Percentiles rank a stretch among this genome's conserved stretches.
Conservation (phyloP, 2,329 filamentous ascomycete species). For the Colletotrichum cordylinicola region DNA sequence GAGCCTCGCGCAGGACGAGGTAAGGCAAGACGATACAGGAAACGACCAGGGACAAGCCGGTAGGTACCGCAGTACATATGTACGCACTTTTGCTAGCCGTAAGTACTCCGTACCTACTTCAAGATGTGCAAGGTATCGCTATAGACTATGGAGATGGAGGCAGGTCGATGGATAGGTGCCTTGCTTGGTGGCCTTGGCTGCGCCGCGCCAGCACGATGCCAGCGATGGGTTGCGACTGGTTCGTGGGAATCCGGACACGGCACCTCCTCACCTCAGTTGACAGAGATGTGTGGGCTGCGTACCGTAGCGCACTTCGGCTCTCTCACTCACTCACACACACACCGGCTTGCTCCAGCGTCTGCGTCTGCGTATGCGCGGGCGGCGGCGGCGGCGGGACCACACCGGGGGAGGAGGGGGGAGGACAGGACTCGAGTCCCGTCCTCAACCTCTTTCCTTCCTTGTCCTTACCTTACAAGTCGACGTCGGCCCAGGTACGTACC, state of each 20-base stretch:
- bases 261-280: background rate
- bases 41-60: background rate
- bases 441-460: background rate
- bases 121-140: background rate
- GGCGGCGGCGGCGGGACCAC: background rate
- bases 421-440: background rate
- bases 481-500: background rate
- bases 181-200: background rate
- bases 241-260: constrained; percentile 18
- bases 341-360: background rate
- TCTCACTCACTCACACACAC: background rate
- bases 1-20: background rate
- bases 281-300: constrained; percentile 1
- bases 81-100: background rate
- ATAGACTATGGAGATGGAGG: background rate
- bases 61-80: background rate
- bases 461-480: background rate
- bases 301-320: background rate
- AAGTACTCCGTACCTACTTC: background rate
- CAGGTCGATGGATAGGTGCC: constrained; percentile 1
- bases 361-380: background rate
- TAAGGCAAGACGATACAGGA: background rate
- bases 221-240: constrained; percentile 19
- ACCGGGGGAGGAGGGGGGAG: background rate
- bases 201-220: constrained; percentile 7